Conservation (phyloP, 2,329 filamentous ascomycete genomes). For the Fusarium humuli region DNA sequence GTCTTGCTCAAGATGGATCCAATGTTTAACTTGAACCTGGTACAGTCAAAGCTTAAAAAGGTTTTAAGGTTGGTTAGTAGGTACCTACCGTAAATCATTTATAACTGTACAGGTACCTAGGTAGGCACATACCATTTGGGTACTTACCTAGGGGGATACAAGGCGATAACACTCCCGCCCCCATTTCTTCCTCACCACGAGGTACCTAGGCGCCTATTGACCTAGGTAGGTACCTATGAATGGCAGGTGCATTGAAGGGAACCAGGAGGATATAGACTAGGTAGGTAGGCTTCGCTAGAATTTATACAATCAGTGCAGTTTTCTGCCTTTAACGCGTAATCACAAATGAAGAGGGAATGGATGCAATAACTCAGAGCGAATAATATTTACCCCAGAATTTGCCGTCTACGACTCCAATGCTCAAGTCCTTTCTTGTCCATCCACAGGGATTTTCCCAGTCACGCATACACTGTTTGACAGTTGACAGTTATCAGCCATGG, state of each 20-base stretch:
- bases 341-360: background rate
- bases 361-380: background rate
- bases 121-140: no score
- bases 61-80: no score
- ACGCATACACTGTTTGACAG: background rate
- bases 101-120: no score
- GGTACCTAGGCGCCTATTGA: no score
- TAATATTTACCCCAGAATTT: slow-evolving; percentile 17
- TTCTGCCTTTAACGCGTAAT: background rate
- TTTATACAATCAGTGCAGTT: background rate
- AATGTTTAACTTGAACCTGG: no score
- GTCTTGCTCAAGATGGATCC: no score
- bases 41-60: no score
- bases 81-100: no score
- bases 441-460: background rate
- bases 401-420: background rate
- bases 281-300: background rate
- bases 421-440: slow-evolving; percentile 7
- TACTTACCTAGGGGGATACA: no score
- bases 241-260: background rate
- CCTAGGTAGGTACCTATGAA: background rate
- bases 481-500: slow-evolving; percentile 3
- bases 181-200: no score
- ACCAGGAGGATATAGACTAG: background rate
- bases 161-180: no score